Percentiles rank a stretch among this genome's conserved stretches.
Evolutionary conservation across 2,329 filamentous ascomycete species (phyloP).

Genomic region (Fusarium ambrosium): DNA sequence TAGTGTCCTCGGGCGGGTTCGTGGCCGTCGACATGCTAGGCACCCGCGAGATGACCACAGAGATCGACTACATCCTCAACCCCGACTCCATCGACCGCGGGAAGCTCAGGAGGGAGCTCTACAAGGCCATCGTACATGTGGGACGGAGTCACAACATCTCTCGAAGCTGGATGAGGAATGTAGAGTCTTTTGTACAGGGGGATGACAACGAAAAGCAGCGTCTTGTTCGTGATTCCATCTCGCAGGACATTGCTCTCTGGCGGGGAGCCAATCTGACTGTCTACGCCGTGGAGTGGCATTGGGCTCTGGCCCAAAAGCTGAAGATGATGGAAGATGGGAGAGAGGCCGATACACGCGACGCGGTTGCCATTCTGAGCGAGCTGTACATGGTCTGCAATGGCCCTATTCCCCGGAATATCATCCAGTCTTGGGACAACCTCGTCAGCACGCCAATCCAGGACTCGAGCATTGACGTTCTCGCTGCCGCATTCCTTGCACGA

Average conservation of each 20-base stretch:
- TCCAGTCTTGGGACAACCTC: background rate
- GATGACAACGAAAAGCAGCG: background rate
- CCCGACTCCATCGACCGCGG: background rate
- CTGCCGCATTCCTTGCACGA: background rate
- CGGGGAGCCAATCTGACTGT: background rate
- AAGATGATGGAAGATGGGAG: background rate
- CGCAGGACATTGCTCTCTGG: background rate
- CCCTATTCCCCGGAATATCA: background rate
- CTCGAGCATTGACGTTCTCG: background rate
- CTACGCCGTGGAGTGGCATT: background rate
- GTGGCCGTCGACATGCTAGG: background rate
- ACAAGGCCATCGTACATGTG: background rate
- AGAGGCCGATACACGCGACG: background rate
- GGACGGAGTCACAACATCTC: background rate
- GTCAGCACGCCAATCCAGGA: background rate
- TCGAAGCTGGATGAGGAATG: background rate
- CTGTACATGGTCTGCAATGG: background rate
- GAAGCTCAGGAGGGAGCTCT: background rate
- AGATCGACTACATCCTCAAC: background rate
- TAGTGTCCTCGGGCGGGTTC: background rate
- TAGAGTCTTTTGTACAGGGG: background rate
- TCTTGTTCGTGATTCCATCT: background rate
- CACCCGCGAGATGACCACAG: background rate
- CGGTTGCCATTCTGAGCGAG: background rate
- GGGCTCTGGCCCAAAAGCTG: background rate